Evolutionary conservation across 805 yeast genomes (phyloP).

Genomic region (Kluyveromyces starmeri): DNA sequence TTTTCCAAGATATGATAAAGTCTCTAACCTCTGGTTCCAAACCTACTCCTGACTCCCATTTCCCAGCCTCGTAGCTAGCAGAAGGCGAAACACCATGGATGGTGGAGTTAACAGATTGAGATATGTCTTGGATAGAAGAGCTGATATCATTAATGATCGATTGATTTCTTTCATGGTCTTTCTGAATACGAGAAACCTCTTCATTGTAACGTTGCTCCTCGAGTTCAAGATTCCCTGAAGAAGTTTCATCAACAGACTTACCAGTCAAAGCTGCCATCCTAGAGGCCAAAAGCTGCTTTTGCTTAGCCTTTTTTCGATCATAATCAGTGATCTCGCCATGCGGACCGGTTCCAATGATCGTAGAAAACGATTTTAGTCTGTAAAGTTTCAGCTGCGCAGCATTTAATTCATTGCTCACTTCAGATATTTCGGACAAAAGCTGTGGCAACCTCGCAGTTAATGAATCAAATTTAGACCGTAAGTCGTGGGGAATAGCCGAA

Average conservation of each 20-base stretch:
- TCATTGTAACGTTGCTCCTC: slow-evolving; percentile 36
- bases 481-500: slow-evolving; percentile 31
- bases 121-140: slow-evolving; percentile 54
- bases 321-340: slow-evolving; percentile 78
- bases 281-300: slow-evolving; percentile 68
- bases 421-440: slow-evolving; percentile 52
- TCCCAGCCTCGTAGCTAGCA: slow-evolving; percentile 44
- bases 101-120: slow-evolving; percentile 32
- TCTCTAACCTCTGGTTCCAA: slow-evolving; percentile 57
- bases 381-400: slow-evolving; percentile 55
- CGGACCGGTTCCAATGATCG: slow-evolving; percentile 76
- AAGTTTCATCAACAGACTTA: slow-evolving; percentile 40
- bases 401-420: slow-evolving; percentile 61
- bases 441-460: slow-evolving; percentile 66
- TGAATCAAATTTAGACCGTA: slow-evolving; percentile 48
- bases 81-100: slow-evolving; percentile 17
- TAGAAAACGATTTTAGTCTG: slow-evolving; percentile 59
- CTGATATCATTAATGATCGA: slow-evolving; percentile 63
- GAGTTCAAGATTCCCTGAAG: slow-evolving; percentile 29
- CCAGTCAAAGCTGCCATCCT: slow-evolving; percentile 94
- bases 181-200: slow-evolving; percentile 42
- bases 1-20: slow-evolving; percentile 49
- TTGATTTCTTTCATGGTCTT: slow-evolving; percentile 48
- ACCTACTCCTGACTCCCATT: slow-evolving; percentile 80
- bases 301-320: slow-evolving; percentile 72